Evolutionary conservation across 257 asterid species (phyloP), one percentile per base, ranked within the genome.

Genomic region (Voacanga thouarsii): DNA sequence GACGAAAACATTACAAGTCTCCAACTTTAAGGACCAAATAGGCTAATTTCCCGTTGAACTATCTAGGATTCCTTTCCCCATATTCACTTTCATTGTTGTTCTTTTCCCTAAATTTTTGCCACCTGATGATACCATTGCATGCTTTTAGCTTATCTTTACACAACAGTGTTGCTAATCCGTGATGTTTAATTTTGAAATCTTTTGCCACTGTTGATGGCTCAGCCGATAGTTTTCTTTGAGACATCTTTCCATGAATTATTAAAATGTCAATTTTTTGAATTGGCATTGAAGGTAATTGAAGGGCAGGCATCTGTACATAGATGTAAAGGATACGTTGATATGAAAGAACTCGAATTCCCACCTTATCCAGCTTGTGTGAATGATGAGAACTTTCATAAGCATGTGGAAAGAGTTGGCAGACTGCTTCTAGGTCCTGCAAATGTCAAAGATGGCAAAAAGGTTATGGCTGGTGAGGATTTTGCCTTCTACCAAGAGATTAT

Each of bases 391-490:
- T 83, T 92, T 50, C 89, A 92, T 71, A 72, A 75, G 50, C 97
- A 89, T 71, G 90, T 93, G 4, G 80, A 85, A 81, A 85, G 81
- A 66, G 93, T 93, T 4, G 95, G 97, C 43, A 18, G 75, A 76
- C 89, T 88, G 78, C 72, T 93, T 21, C 82, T 93, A 14, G 97
- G 95, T 24, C 79, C 85, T 7, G 85, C 81, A 67, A 89, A 89
- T 43, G 87, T 92, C 19, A 83, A 75, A 76, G 78, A 76, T 71
- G 88, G 80, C 8, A 80, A 63, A 30, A 91, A 88, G 85, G 89
- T 87, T 9, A 84, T 91, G 95, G 97, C 97, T 0, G 95, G 98
- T 21, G 97, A 93, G 81, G 96, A 93, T 81, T 93, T 93, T 21
- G 94, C 95, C 33, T 93, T 90, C 85, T 92, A 92, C 79, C 95